Conservation (phyloP, 495 filamentous ascomycete species). For the Chaetomium tenue region DNA sequence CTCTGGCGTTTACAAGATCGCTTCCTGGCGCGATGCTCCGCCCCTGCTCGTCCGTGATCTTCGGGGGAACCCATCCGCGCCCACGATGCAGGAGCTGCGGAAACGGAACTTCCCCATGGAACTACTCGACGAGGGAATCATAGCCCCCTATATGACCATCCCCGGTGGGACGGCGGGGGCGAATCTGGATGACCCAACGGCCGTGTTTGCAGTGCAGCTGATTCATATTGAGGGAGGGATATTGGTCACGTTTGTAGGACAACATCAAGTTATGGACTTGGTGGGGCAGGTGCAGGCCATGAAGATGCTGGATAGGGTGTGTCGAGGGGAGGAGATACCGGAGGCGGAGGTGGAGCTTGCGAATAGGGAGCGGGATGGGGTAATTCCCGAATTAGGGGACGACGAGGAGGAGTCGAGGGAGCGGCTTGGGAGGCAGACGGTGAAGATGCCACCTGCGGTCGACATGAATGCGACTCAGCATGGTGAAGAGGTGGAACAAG, state of each 20-base stretch:
- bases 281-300: slow-evolving; percentile 53
- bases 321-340: slow-evolving; percentile 46
- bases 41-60: slow-evolving; percentile 47
- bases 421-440: slow-evolving; percentile 38
- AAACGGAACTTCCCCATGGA: slow-evolving; percentile 47
- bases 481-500: too few relatives aligned
- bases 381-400: slow-evolving; percentile 45
- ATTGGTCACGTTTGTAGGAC: slow-evolving; percentile 47
- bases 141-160: slow-evolving; percentile 51
- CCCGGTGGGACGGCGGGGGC: slow-evolving; percentile 27
- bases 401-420: slow-evolving; percentile 35
- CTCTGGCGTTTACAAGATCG: slow-evolving; percentile 45
- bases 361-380: slow-evolving; percentile 43
- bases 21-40: slow-evolving; percentile 35
- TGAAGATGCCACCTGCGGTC: slow-evolving; percentile 22
- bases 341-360: slow-evolving; percentile 45
- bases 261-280: slow-evolving; percentile 56
- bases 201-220: slow-evolving; percentile 52
- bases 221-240: slow-evolving; percentile 53
- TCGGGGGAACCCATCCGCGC: slow-evolving; percentile 35
- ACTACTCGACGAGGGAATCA: slow-evolving; percentile 52
- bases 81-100: slow-evolving; percentile 45
- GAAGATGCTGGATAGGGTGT: slow-evolving; percentile 54
- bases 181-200: slow-evolving; percentile 20
- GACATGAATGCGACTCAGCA: too few relatives aligned